phyloP scores from a whole-genome alignment of 345 rosid species.

The Microcos paniculata region DNA sequence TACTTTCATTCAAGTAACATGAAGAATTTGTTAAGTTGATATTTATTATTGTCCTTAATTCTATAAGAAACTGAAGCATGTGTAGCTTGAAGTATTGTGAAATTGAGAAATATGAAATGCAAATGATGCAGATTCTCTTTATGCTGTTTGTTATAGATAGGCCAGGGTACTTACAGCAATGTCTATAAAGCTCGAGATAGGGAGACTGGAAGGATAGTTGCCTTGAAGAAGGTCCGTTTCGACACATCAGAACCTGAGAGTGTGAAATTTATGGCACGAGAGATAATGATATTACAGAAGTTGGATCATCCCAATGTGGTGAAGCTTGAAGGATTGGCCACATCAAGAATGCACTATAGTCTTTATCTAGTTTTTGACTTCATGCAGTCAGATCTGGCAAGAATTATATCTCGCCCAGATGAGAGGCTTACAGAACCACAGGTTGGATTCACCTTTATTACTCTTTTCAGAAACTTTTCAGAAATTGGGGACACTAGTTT shows the following conservation, averaged over 20 bases:
- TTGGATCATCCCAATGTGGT: constrained; percentile 73
- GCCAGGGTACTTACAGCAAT: constrained; percentile 74
- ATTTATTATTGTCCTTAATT: neutral
- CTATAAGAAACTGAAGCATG: neutral
- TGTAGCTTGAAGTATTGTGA: neutral
- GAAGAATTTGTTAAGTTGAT: neutral
- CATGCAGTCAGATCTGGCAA: constrained; percentile 58
- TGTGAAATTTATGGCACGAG: constrained; percentile 73
- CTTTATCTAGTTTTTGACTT: constrained; percentile 69
- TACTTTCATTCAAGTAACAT: neutral
- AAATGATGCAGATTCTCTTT: neutral
- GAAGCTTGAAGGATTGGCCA: constrained; percentile 71
- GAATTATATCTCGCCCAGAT: constrained; percentile 44
- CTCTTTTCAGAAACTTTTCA: neutral
- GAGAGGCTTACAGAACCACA: constrained; percentile 57
- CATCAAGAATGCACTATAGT: constrained; percentile 73
- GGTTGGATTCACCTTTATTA: constrained; percentile 26
- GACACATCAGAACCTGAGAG: constrained; percentile 75
- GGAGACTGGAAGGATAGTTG: constrained; percentile 70
- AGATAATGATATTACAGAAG: constrained; percentile 58
- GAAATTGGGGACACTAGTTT: constrained; percentile 1
- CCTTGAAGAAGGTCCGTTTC: constrained; percentile 74
- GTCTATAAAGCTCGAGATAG: constrained; percentile 75
- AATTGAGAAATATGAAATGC: neutral
- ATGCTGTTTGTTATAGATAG: constrained; percentile 34